phyloP scores from a whole-genome alignment of 257 asterid species.

The Nicotiana otophora region DNA sequence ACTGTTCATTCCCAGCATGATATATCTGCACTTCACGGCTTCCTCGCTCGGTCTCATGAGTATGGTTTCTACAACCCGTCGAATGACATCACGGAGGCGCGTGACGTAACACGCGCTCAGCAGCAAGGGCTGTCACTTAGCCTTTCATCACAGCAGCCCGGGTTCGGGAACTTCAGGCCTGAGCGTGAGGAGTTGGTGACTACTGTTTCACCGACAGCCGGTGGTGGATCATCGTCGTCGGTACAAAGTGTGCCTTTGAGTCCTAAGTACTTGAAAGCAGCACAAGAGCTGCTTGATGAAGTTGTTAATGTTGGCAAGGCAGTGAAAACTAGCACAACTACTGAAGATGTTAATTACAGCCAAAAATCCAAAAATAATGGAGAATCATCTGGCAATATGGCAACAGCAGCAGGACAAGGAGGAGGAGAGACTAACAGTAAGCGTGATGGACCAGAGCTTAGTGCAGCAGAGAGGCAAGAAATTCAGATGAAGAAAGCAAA shows the following conservation, averaged over 20 bases:
- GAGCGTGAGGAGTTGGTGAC: conserved; percentile 39
- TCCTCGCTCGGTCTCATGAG: conserved; percentile 47
- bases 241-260: conserved; percentile 57
- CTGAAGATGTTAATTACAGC: conserved; percentile 17
- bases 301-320: conserved; percentile 82
- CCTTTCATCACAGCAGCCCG: conserved; percentile 64
- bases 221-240: conserved; percentile 57
- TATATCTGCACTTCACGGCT: conserved; percentile 57
- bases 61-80: conserved; percentile 55
- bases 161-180: conserved; percentile 32
- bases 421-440: conserved; percentile 38
- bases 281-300: conserved; percentile 93
- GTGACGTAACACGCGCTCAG: conserved; percentile 67
- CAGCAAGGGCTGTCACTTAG: conserved; percentile 68
- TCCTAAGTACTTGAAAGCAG: conserved; percentile 76
- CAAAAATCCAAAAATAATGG: conserved; percentile 30
- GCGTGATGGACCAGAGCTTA: conserved; percentile 53
- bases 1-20: conserved; percentile 24
- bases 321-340: conserved; percentile 23
- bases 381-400: conserved; percentile 28
- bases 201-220: conserved; percentile 26
- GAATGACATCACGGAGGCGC: conserved; percentile 41
- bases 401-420: background rate
- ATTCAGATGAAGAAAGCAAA: conserved; percentile 96
- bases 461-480: conserved; percentile 82